A percentile compares a stretch with the other conserved stretches of the same genome.
These are phyloP conservation scores for Starmerella tilneyi DNA, from an alignment of 805 yeast species.

Conservation along the genomic window DNA sequence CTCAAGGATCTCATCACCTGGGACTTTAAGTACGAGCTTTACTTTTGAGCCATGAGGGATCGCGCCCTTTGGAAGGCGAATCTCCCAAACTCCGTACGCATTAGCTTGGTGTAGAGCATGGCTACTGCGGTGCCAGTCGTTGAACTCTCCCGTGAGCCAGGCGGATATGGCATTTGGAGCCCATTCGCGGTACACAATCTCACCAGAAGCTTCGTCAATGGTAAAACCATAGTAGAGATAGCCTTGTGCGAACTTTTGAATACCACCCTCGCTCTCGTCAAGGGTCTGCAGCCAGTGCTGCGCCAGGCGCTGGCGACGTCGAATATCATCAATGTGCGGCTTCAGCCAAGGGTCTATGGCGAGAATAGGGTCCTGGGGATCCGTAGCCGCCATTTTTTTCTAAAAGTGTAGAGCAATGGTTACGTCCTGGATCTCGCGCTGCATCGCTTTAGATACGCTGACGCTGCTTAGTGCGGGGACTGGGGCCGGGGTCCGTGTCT, in stretches of 20 bases:
- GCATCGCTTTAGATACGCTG: too few relatives aligned
- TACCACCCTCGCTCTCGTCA: constrained; percentile 50
- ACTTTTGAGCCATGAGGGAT: constrained; percentile 75
- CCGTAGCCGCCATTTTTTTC: neutral
- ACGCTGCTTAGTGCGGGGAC: too few relatives aligned
- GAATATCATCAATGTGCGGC: constrained; percentile 61
- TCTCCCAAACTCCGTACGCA: constrained; percentile 60
- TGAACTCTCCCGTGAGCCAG: constrained; percentile 83
- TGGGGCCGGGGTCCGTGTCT: too few relatives aligned
- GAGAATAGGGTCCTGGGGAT: constrained; percentile 34
- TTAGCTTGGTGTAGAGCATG: constrained; percentile 48
- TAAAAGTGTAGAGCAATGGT: neutral
- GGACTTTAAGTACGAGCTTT: constrained; percentile 49
- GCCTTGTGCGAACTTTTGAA: constrained; percentile 62
- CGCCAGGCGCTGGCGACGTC: constrained; percentile 56
- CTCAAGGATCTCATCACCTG: constrained; percentile 61
- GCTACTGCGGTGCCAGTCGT: constrained; percentile 57
- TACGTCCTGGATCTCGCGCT: too few relatives aligned
- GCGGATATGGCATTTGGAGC: constrained; percentile 79
- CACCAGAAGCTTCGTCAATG: constrained; percentile 41
- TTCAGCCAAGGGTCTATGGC: constrained; percentile 77
- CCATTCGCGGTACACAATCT: constrained; percentile 66
- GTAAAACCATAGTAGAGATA: constrained; percentile 72
- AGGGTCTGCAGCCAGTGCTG: constrained; percentile 52
- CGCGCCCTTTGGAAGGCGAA: constrained; percentile 51